Base-by-base conservation (phyloP, 2,329 filamentous ascomycete genomes). In the Didymella arachidicola region DNA sequence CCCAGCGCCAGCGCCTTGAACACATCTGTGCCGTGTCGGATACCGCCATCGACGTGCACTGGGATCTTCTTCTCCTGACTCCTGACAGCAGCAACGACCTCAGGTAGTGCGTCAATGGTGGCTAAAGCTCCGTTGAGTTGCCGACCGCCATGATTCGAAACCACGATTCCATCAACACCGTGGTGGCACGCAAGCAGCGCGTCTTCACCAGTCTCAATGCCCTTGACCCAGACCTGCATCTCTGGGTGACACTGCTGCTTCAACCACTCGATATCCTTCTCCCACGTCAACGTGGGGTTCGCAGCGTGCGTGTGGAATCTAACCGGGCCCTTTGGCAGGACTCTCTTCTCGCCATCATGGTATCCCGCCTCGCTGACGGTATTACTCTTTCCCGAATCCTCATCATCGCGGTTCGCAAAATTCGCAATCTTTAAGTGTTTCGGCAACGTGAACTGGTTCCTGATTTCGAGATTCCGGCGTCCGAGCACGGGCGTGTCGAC, bases 1-100 rank as follows among this genome's bases (percentile, higher is more conserved):
- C 95, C 95, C 0, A 98, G 84, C 72, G 93, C 97, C 8, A 98
- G 82, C 12, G 93, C 94, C 81, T 98, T 98, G 77, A 98, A 86
- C 60, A 98, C 93, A 76, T 98, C 95, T 0, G 93, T 96, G 7
- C 90, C 93, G 43, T 94, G 87, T 41, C 93, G 86, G 43, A 97
- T 84, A 42, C 94, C 94, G 22, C 95, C 94, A 75, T 98, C 95
- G 48, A 98, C 82, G 77, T 86, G 98, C 18, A 98, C 84, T 74
- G 97, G 93, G 1, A 72, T 67, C 19, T 61, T 69, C 18, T 56
- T 63, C 0, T 53, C 25, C 7, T 67, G 66, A 6, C 60, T 63
- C 1, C 52, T 55, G 51, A 96, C 89, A 1, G 68, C 67, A 1
- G 73, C 65, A 7, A 81, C 71, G 0, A 81, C 79, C 51, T 92